These are phyloP conservation scores for Ceratocystis papillata DNA, from an alignment of 2,329 filamentous ascomycete species.

Conservation along the genomic window DNA sequence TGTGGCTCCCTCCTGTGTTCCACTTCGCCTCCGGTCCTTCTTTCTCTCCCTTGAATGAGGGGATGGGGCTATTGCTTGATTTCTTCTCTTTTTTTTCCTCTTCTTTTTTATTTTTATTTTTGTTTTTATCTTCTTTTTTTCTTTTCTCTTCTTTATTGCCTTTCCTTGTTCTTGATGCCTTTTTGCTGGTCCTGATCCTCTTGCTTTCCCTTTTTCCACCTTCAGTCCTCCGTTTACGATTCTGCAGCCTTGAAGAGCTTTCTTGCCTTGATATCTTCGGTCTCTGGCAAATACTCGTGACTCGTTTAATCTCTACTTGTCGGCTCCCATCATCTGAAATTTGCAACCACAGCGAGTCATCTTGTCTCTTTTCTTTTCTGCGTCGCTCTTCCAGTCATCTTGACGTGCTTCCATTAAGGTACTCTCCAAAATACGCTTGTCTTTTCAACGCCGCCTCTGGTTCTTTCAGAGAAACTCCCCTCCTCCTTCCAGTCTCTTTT, in stretches of 20 bases:
- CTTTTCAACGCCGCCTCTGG: background rate
- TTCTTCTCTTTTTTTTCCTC: background rate
- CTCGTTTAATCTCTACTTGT: background rate
- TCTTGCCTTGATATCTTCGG: background rate
- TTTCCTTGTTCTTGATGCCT: background rate
- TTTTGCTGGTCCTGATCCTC: background rate
- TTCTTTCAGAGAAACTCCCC: background rate
- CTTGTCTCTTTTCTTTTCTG: background rate
- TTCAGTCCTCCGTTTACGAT: background rate
- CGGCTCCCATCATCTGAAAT: background rate
- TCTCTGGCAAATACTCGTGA: background rate
- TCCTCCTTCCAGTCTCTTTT: background rate
- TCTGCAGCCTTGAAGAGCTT: background rate
- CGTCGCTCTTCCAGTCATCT: background rate
- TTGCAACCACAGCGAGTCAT: background rate
- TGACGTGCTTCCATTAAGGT: background rate
- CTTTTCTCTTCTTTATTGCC: background rate
- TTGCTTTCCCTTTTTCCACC: slow-evolving; percentile 5
- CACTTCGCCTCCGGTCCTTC: slow-evolving; percentile 20
- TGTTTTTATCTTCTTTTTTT: background rate
- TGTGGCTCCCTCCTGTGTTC: slow-evolving; percentile 8
- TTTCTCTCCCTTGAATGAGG: slow-evolving; percentile 21
- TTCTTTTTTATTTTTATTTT: slow-evolving; percentile 5
- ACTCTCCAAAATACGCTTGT: background rate
- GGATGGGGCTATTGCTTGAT: slow-evolving; percentile 14